Base-by-base conservation (phyloP, 2,329 filamentous ascomycete species). In the Trichoderma hamatum region DNA sequence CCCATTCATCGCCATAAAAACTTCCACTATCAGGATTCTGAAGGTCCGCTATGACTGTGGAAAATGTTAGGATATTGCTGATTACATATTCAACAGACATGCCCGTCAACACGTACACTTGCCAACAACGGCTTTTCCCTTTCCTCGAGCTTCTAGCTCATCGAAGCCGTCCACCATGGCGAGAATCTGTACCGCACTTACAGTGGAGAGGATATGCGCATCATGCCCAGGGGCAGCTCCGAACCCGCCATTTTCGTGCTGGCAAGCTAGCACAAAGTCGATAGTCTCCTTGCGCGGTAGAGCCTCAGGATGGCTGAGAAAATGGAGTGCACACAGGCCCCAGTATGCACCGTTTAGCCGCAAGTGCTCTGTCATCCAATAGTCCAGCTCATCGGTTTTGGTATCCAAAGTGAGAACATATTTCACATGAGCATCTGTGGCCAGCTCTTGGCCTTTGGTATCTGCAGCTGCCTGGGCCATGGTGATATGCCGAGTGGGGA, bases 331-430 rank as follows among this genome's bases (percentile, higher is more conserved):
- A 7, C 90, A 96, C 69, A 99, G 82, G 16, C 96, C 96, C 96
- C 96, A 99, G 81, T 99, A 99, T 59, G 99, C 88, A 55, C 96
- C 96, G 78, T 96, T 97, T 69, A 99, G 87, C 71, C 96, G 93
- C 73, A 99, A 86, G 79, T 99, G 96, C 81, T 99, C 95, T 16
- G 96, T 99, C 78, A 98, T 85, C 92, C 95, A 97, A 83, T 98
- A 99, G 80, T 97, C 94, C 75, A 97, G 90, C 81, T 97, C 93
- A 84, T 98, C 94, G 82, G 92, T 94, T 78, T 92, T 90, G 73
- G 91, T 94, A 80, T 99, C 94, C 74, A 99, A 86, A 76, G 91
- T 93, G 81, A 97, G 93, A 74, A 99, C 93, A 80, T 98, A 99
- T 78, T 89, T 89, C 75, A 98, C 93, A 79, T 99, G 96, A 26